phyloP scores from a whole-genome alignment of 2,329 filamentous ascomycete genomes.

The Venturiaceae sp. region DNA sequence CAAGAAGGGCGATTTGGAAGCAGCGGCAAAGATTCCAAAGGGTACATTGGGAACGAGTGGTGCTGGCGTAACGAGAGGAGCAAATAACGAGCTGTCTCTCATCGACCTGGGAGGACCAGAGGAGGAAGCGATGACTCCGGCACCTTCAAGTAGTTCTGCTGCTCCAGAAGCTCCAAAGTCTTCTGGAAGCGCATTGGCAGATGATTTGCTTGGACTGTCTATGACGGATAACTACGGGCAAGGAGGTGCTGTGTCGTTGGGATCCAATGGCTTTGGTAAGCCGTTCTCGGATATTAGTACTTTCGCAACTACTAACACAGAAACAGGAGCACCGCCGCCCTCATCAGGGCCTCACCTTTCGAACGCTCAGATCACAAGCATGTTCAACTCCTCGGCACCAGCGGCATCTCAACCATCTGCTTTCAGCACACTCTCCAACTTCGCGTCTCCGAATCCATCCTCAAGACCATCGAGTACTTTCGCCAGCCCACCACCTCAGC shows the following conservation, averaged over 20 bases:
- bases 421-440: neutral
- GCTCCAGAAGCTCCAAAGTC: slow-evolving; percentile 31
- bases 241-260: slow-evolving; percentile 74
- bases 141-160: slow-evolving; percentile 30
- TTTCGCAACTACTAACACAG: neutral
- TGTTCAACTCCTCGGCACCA: slow-evolving; percentile 4
- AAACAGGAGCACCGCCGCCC: neutral
- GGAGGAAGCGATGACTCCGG: slow-evolving; percentile 30
- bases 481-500: slow-evolving; percentile 21
- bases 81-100: slow-evolving; percentile 73
- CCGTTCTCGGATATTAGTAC: neutral
- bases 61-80: slow-evolving; percentile 54
- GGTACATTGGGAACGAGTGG: slow-evolving; percentile 62
- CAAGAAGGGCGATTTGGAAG: slow-evolving; percentile 88
- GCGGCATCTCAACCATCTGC: slow-evolving; percentile 1
- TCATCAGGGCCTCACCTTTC: slow-evolving; percentile 6
- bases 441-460: slow-evolving; percentile 1
- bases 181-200: slow-evolving; percentile 63
- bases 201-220: slow-evolving; percentile 83
- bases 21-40: slow-evolving; percentile 70
- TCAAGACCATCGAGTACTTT: slow-evolving; percentile 19
- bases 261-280: slow-evolving; percentile 28
- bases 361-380: slow-evolving; percentile 10
- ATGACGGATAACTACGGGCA: slow-evolving; percentile 66
- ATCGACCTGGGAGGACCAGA: slow-evolving; percentile 78